These are phyloP conservation scores for Fusarium napiforme DNA, from an alignment of 2,329 filamentous ascomycete genomes.

Conservation along the genomic window DNA sequence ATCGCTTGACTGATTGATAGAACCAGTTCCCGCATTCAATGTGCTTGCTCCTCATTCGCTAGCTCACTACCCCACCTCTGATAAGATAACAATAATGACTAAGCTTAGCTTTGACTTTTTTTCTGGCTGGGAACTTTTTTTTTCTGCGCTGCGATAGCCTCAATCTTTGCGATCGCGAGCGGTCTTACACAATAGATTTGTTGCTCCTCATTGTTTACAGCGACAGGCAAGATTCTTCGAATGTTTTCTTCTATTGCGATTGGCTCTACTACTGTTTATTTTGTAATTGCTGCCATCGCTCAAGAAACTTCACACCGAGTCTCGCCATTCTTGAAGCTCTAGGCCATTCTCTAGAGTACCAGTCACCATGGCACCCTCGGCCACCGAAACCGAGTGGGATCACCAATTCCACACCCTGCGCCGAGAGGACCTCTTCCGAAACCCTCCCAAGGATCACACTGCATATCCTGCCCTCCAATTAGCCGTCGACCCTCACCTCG, in stretches of 20 bases:
- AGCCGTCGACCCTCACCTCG: constrained; percentile 90
- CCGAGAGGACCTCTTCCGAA: constrained; percentile 87
- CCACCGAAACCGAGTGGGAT: constrained; percentile 79
- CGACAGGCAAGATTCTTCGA: constrained; percentile 16
- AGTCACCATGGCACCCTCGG: constrained; percentile 63
- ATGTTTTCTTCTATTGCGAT: neutral
- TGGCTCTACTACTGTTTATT: neutral
- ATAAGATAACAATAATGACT: constrained; percentile 10
- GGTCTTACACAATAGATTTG: constrained; percentile 29
- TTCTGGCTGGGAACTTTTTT: constrained; percentile 40
- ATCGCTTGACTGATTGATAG: neutral
- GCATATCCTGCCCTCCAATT: constrained; percentile 88
- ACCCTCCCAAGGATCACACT: constrained; percentile 86
- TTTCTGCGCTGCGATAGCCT: constrained; percentile 45
- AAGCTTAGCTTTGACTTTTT: constrained; percentile 42
- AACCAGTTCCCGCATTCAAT: neutral
- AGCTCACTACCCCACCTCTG: constrained; percentile 3
- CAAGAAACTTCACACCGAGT: neutral
- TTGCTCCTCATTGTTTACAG: constrained; percentile 14
- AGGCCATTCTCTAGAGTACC: constrained; percentile 10
- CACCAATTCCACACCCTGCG: constrained; percentile 86
- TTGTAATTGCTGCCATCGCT: neutral
- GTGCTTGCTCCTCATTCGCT: constrained; percentile 22
- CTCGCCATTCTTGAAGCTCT: constrained; percentile 6
- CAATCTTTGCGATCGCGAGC: constrained; percentile 40